Percentiles rank a stretch among this genome's conserved stretches.
Conservation (phyloP, 2,329 filamentous ascomycete species). For the Ophiosphaerella narmari region DNA sequence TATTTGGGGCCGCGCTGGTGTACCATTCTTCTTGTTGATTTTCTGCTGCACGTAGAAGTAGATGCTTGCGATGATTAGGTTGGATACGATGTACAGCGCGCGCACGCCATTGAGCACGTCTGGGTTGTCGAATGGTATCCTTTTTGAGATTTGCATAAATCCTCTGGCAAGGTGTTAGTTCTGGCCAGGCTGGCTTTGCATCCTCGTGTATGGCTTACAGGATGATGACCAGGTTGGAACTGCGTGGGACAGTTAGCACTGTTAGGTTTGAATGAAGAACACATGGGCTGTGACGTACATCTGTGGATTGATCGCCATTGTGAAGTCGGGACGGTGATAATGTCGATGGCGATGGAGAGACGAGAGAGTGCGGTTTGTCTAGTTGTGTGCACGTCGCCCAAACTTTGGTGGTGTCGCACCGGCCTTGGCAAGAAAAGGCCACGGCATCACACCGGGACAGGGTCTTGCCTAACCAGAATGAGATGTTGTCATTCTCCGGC, state of each 20-base stretch:
- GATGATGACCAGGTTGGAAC: conserved; percentile 47
- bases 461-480: conserved; percentile 23
- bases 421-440: conserved; percentile 33
- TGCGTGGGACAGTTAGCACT: conserved; percentile 32
- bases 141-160: conserved; percentile 98
- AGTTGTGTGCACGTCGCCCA: conserved; percentile 14
- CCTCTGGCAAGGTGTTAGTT: conserved; percentile 45
- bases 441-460: conserved; percentile 20
- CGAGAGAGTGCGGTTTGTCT: background rate
- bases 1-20: conserved; percentile 30
- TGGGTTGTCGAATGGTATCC: conserved; percentile 91
- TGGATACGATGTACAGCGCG: conserved; percentile 68
- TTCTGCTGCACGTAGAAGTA: conserved; percentile 83
- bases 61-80: conserved; percentile 81
- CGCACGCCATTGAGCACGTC: conserved; percentile 68
- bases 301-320: conserved; percentile 46
- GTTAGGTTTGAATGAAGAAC: conserved; percentile 3
- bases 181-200: too few species aligned
- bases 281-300: conserved; percentile 30
- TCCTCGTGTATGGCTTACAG: conserved; percentile 25
- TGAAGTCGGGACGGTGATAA: conserved; percentile 3
- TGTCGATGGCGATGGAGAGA: background rate
- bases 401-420: conserved; percentile 26
- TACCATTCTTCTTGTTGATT: conserved; percentile 98
- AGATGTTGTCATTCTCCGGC: conserved; percentile 26